phyloP scores from a whole-genome alignment of 2,329 filamentous ascomycete species.

The Furcasterigmium sp. region DNA sequence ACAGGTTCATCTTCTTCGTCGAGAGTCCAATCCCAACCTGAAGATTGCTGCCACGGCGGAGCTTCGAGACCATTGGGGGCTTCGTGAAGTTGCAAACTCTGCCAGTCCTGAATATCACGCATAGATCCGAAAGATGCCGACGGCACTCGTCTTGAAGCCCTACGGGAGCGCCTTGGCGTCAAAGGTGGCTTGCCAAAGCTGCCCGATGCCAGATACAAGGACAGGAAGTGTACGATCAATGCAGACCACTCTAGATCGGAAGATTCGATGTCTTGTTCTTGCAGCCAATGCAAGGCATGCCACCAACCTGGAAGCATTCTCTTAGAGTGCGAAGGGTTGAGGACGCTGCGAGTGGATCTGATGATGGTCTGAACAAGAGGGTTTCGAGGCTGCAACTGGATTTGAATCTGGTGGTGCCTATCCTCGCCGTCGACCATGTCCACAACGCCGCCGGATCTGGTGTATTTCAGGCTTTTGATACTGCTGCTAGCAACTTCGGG shows the following conservation, averaged over 20 bases:
- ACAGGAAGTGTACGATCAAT: constrained; percentile 57
- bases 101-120: constrained; percentile 38
- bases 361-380: constrained; percentile 58
- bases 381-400: constrained; percentile 61
- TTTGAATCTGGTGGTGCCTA: constrained; percentile 59
- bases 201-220: constrained; percentile 57
- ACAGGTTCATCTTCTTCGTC: constrained; percentile 41
- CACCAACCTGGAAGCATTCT: constrained; percentile 67
- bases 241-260: constrained; percentile 65
- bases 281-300: constrained; percentile 67
- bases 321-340: constrained; percentile 53
- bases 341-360: constrained; percentile 56
- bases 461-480: constrained; percentile 50
- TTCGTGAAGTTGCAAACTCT: constrained; percentile 39
- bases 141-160: constrained; percentile 22
- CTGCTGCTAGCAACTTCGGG: constrained; percentile 41
- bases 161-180: constrained; percentile 19
- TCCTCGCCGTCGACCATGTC: constrained; percentile 61
- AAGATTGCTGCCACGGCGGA: constrained; percentile 54
- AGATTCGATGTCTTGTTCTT: constrained; percentile 36
- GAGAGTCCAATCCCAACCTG: constrained; percentile 67
- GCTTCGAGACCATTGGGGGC: constrained; percentile 42
- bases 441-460: constrained; percentile 54
- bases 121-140: constrained; percentile 30
- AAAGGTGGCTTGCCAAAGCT: constrained; percentile 18